Evolutionary conservation across 2,329 filamentous ascomycete species (phyloP), one percentile per base, ranked within the genome.

Genomic region (Myriosclerotinia curreyana): DNA sequence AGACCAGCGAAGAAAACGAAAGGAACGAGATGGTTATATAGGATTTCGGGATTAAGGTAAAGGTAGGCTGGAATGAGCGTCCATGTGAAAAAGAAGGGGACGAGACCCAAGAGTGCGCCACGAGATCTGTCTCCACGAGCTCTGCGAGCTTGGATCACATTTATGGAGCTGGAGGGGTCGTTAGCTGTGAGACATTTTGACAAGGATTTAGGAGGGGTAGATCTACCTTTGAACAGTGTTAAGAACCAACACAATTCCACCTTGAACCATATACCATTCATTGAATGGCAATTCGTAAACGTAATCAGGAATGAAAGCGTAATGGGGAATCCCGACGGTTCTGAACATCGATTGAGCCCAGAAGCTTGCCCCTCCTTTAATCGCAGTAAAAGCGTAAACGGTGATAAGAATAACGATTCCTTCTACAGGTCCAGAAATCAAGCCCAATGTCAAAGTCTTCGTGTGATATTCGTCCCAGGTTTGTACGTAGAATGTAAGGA

Each of bases 401-500:
- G 84, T 75, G 71, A 91, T 88, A 25, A 99, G 83, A 49, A 91
- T 92, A 54, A 98, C 79, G 64, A 99, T 89, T 60, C 95, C 95
- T 78, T 99, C 95, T 46, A 99, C 95, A 5, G 95, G 95, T 0
- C 95, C 95, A 69, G 94, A 97, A 69, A 99, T 83, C 67, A 98
- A 80, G 65, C 95, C 95, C 7, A 99, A 85, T 1, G 92, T 97
- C 55, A 99, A 84, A 3, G 93, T 95, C 77, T 97, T 93, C 60
- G 95, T 99, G 79, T 98, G 94, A 79, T 98, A 99, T 76, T 98
- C 95, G 74, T 99, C 95, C 95, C 95, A 99, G 42, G 95, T 98
- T 76, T 98, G 95, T 50, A 98, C 89, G 77, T 98, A 98, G 77
- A 99, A 99, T n/a, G 95, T 97, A 72, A 96, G 81, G 65, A 94